Evolutionary conservation across 179 eudicot species (phyloP), one percentile per base, ranked within the genome.

Genomic region (Dionaea muscipula): DNA sequence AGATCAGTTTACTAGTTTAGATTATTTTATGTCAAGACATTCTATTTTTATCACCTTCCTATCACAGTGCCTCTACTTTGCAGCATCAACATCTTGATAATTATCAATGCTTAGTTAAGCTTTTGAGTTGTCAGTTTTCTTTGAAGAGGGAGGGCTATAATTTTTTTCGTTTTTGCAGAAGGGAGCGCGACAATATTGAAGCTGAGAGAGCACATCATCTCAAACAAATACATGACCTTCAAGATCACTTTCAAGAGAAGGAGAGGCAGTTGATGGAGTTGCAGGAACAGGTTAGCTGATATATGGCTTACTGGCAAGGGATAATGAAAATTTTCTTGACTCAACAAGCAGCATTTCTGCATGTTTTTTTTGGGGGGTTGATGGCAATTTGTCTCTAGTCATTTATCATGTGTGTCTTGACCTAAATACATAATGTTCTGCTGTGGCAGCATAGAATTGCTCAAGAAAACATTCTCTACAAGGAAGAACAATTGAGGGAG

Each of bases 241-340:
- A 94, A 74, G 99, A 85, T 57, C 96, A 83, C 66, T 53, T 83
- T 56, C 95, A 85, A 57, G 99, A 85, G 33, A 94, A 90, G 67
- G 97, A 94, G 55, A 73, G 83, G 59, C 95, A 80, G 68, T 60
- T 83, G 53, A 53, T 85, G 68, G 99, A 94, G 70, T 67, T 94
- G 77, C 94, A 90, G 79, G 99, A 94, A 63, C 99, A 89, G 97
- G 99, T 94, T 20, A 59, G 66, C 64, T 9, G 27, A 51, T 51
- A 15, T 47, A n/a, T 44, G 28, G 27, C 17, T 23, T 56, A 31
- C 10, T 31, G 8, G 10, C 35, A 31, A 31, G 5, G 10, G 8
- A 31, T 4, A 31, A 16, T n/a, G n/a, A n/a, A n/a, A n/a, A n/a
- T n/a, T n/a, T n/a, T n/a, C n/a, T n/a, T n/a, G n/a, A n/a, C n/a